Percentiles rank a stretch among this genome's conserved stretches.
Conservation (phyloP, 495 filamentous ascomycete genomes). For the Aspergillus carlsbadensis region DNA sequence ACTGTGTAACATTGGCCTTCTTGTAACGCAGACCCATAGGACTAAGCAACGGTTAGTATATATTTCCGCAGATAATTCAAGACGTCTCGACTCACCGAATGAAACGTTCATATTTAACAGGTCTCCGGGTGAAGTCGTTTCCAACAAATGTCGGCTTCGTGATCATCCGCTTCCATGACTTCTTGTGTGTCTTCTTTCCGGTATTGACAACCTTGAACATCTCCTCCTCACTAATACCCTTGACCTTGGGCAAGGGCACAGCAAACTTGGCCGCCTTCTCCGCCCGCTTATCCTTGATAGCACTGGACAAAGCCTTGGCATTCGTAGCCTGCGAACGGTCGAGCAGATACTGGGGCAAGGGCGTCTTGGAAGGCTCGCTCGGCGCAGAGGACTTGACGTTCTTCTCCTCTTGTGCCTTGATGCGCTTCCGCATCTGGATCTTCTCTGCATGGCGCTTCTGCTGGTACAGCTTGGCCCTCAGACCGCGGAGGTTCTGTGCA, state of each 20-base stretch:
- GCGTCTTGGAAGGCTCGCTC: conserved; percentile 67
- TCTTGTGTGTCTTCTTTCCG: conserved; percentile 76
- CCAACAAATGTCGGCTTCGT: conserved; percentile 92
- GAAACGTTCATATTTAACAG: conserved; percentile 94
- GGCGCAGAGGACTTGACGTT: conserved; percentile 90
- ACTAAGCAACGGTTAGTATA: conserved; percentile 44
- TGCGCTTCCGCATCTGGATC: conserved; percentile 98
- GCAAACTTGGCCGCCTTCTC: conserved; percentile 96
- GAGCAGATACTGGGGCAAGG: conserved; percentile 84
- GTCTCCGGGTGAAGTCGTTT: conserved; percentile 84
- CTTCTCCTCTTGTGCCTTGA: conserved; percentile 90
- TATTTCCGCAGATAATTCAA: not conserved
- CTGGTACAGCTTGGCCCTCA: conserved; percentile 91
- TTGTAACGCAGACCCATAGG: conserved; percentile 89
- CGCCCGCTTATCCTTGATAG: conserved; percentile 84
- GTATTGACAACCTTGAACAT: conserved; percentile 99
- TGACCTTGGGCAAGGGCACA: conserved; percentile 91
- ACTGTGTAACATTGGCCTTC: conserved; percentile 85
- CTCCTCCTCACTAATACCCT: conserved; percentile 93
- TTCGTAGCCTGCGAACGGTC: conserved; percentile 82
- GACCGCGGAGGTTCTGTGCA: conserved; percentile 87
- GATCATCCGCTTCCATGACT: conserved; percentile 93
- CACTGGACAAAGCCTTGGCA: conserved; percentile 82
- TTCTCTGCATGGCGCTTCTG: conserved; percentile 94
- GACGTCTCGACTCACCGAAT: conserved; percentile 38